phyloP scores from a whole-genome alignment of 306 rosid genomes.

The Cicer bijugum region DNA sequence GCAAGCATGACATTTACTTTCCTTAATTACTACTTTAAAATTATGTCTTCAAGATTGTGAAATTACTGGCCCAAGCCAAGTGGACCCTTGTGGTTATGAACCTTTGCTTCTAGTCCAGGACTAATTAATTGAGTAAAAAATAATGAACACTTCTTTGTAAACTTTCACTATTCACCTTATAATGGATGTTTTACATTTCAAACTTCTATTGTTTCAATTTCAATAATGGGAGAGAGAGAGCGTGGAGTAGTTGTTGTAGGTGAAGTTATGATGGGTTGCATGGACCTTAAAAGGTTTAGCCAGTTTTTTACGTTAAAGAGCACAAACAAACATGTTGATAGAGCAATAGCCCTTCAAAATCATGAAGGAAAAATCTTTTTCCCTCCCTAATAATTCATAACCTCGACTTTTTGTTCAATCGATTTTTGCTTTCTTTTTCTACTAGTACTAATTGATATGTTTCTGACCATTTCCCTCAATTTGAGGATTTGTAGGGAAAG shows the following conservation, averaged over 20 bases:
- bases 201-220: conserved; percentile 39
- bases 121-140: conserved; percentile 8
- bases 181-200: conserved; percentile 36
- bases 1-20: conserved; percentile 14
- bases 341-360: conserved; percentile 40
- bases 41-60: conserved; percentile 45
- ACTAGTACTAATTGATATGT: conserved; percentile 39
- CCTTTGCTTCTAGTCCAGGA: conserved; percentile 45
- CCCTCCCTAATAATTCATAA: conserved; percentile 45
- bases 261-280: conserved; percentile 55
- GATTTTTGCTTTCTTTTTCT: conserved; percentile 46
- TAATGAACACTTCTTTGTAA: neutral
- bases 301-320: conserved; percentile 48
- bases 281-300: conserved; percentile 45
- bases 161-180: neutral
- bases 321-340: conserved; percentile 70
- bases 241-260: conserved; percentile 6
- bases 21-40: conserved; percentile 46
- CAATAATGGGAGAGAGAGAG: conserved; percentile 31
- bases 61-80: conserved; percentile 43
- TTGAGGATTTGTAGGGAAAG: conserved; percentile 54
- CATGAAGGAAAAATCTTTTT: conserved; percentile 40
- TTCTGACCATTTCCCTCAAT: conserved; percentile 50
- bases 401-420: conserved; percentile 50
- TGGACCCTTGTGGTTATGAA: conserved; percentile 46